A percentile compares a stretch with the other conserved stretches of the same genome.
Evolutionary conservation across 345 rosid species (phyloP).

Genomic region (Hibiscus trionum): DNA sequence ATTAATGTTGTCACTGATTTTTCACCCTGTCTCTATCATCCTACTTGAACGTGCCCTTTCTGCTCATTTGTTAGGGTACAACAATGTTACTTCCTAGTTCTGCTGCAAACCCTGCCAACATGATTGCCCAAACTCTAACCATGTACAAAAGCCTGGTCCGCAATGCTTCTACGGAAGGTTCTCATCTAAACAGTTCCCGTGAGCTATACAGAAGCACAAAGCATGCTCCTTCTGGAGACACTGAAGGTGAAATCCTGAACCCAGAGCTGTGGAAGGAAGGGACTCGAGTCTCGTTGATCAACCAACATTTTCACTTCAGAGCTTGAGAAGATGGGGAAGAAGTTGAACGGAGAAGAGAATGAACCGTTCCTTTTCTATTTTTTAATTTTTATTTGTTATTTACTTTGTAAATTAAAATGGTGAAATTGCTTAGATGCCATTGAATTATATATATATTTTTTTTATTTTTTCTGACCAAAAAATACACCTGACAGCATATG

Average conservation of each 20-base stretch:
- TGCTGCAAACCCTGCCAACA: slow-evolving; percentile 53
- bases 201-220: slow-evolving; percentile 14
- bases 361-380: too few species aligned
- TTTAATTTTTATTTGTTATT: too few species aligned
- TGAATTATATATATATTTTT: too few species aligned
- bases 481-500: too few species aligned
- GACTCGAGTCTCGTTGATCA: slow-evolving; percentile 7
- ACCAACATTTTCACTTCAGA: slow-evolving; percentile 61
- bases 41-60: not conserved
- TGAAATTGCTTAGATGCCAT: too few species aligned
- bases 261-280: slow-evolving; percentile 14
- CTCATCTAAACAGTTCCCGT: slow-evolving; percentile 11
- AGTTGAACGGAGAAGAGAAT: slow-evolving; percentile 2
- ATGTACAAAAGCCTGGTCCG: slow-evolving; percentile 65
- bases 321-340: slow-evolving; percentile 13
- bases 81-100: slow-evolving; percentile 81
- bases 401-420: too few species aligned
- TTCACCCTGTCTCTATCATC: not conserved
- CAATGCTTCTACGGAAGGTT: slow-evolving; percentile 5
- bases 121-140: slow-evolving; percentile 66
- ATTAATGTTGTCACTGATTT: not conserved
- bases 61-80: slow-evolving; percentile 46
- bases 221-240: slow-evolving; percentile 19
- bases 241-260: slow-evolving; percentile 18
- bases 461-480: too few species aligned